These are phyloP conservation scores for Fomitopsis betulina DNA, from an alignment of 1,284 basidiomycete species.

Conservation along the genomic window DNA sequence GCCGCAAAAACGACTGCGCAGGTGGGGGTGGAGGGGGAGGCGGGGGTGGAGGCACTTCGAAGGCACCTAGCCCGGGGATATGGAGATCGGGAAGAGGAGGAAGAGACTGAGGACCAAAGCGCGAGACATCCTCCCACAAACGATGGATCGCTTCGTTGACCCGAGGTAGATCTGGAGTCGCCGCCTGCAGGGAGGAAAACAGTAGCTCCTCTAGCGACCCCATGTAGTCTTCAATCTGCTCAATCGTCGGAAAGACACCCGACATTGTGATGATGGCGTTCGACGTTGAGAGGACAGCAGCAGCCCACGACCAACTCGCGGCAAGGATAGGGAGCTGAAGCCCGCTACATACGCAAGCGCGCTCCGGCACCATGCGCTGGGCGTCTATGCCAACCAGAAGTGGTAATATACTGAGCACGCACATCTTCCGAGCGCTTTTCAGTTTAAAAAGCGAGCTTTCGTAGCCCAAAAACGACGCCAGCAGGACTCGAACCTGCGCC, in stretches of 20 bases:
- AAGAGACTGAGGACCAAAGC: slow-evolving; percentile 65
- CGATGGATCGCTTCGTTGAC: slow-evolving; percentile 62
- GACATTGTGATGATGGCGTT: slow-evolving; percentile 14
- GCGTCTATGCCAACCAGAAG: neutral
- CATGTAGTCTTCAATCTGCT: slow-evolving; percentile 69
- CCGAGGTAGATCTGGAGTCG: slow-evolving; percentile 54
- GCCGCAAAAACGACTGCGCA: slow-evolving; percentile 40
- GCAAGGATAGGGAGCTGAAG: neutral
- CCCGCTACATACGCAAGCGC: neutral
- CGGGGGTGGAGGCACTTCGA: slow-evolving; percentile 65
- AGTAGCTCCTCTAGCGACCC: slow-evolving; percentile 63
- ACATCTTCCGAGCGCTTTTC: neutral
- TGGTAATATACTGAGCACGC: neutral
- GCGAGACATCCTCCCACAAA: slow-evolving; percentile 72
- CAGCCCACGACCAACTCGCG: neutral
- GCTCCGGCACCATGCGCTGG: neutral
- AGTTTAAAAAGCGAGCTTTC: neutral
- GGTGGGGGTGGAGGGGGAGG: slow-evolving; percentile 52
- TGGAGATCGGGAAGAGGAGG: slow-evolving; percentile 59
- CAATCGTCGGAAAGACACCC: slow-evolving; percentile 37
- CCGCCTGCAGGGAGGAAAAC: slow-evolving; percentile 51
- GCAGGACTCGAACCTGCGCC: slow-evolving; percentile 72
- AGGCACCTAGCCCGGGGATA: slow-evolving; percentile 62
- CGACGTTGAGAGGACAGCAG: neutral
- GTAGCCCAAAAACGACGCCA: slow-evolving; percentile 41